Evolutionary conservation across 2,329 filamentous ascomycete genomes (phyloP), one percentile per base, ranked within the genome.

Genomic region (Claviceps arundinis): DNA sequence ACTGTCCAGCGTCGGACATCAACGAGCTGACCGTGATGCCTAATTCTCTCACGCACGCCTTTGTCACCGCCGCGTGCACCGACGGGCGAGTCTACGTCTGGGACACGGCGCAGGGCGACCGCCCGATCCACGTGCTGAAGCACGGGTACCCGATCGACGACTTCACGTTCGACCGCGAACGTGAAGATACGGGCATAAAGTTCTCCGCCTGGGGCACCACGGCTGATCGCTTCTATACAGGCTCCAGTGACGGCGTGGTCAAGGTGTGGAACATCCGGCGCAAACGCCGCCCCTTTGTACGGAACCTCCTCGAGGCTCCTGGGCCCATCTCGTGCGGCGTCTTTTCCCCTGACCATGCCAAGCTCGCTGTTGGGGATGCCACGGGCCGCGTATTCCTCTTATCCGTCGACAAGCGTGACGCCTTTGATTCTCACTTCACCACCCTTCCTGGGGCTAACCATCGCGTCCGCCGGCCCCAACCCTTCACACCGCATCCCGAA

Each of bases 51-150:
- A 47, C 60, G 0, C 72, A 72, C 54, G 70, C 71, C 22, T 84
- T 81, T 54, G 64, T 83, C 16, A 79, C 80, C 1, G 81, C 80
- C 0, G 76, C 75, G 3, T 82, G 78, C 56, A 84, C 81, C 0
- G 74, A 84, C 55, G 78, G 80, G 16, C 76, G 72, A 8, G 75
- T 77, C 0, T 84, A 84, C 54, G 71, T 84, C 1, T 84, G 80
- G 78, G 81, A 84, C 55, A 79, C 79, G 1, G 71, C 74, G 0
- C 69, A 67, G 11, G 73, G 71, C n/a, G 77, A 82, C 56, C 64
- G 68, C 40, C 75, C 79, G 0, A 73, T 81, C 22, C 79, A 82
- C 58, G 63, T 74, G 2, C 67, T 84, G 0, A 57, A 66, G 6
- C 81, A 84, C 55, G 79, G 75, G 9, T 64, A 65, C 40, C 70